These are phyloP conservation scores for Astrothelium subdiscretum DNA, from an alignment of 495 filamentous ascomycete species.

Conservation along the genomic window DNA sequence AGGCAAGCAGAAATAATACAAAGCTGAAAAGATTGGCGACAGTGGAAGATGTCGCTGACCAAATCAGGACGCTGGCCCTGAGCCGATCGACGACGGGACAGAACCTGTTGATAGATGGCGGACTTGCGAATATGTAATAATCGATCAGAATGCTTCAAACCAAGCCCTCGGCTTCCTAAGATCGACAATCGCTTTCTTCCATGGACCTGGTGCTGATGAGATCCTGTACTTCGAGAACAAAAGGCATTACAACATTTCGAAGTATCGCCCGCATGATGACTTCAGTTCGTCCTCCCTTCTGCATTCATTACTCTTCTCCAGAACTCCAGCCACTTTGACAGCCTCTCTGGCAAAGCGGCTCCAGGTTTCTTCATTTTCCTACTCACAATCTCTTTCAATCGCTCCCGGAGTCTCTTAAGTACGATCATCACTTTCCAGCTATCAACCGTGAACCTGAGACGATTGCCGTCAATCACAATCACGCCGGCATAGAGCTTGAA, in stretches of 20 bases:
- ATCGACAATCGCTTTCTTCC: too few species aligned
- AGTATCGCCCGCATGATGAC: not conserved
- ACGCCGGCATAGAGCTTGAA: constrained; percentile 83
- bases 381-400: constrained; percentile 59
- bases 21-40: constrained; percentile 41
- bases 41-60: constrained; percentile 35
- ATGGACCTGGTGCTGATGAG: too few species aligned
- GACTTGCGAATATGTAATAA: constrained; percentile 6
- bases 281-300: not conserved
- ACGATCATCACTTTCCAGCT: constrained; percentile 87
- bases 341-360: constrained; percentile 48
- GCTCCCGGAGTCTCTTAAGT: constrained; percentile 59
- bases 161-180: too few species aligned
- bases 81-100: constrained; percentile 27
- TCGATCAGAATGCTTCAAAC: too few species aligned
- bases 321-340: constrained; percentile 66
- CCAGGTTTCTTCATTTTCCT: constrained; percentile 60
- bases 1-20: constrained; percentile 32
- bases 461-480: constrained; percentile 71
- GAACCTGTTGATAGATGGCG: constrained; percentile 27
- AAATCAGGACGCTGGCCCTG: constrained; percentile 23
- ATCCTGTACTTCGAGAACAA: too few species aligned
- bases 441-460: constrained; percentile 72
- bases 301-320: constrained; percentile 30
- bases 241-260: too few species aligned